phyloP scores from a whole-genome alignment of 129 eudicot genomes.

The Lactuca sativa region DNA sequence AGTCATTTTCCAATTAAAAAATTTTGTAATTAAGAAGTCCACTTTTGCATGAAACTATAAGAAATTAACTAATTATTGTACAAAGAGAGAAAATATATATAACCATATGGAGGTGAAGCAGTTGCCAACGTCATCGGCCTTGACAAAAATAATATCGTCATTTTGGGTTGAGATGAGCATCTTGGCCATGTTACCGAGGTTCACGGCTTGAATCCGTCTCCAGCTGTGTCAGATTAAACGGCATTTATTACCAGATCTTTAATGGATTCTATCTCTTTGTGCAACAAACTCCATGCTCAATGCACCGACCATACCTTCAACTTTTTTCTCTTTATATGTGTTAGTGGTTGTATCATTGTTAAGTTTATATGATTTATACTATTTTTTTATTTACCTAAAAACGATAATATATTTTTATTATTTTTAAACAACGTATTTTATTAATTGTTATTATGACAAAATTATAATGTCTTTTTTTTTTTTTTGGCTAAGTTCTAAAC shows the following conservation, averaged over 20 bases:
- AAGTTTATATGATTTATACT: no score
- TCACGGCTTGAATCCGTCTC: conserved; percentile 29
- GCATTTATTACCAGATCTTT: not conserved
- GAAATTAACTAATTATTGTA: not conserved
- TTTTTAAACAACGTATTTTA: no score
- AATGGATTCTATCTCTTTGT: conserved; percentile 24
- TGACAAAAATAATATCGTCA: conserved; percentile 56
- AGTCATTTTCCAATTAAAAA: no score
- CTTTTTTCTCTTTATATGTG: conserved; percentile 18
- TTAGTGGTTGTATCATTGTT: no score
- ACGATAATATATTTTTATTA: no score
- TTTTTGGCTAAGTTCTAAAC: no score
- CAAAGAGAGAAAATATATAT: conserved; percentile 1
- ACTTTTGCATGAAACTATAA: not conserved
- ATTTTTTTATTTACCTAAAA: no score
- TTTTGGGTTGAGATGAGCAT: conserved; percentile 65
- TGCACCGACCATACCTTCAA: conserved; percentile 55
- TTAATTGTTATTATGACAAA: no score
- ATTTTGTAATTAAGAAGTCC: not conserved
- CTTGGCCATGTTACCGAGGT: conserved; percentile 55
- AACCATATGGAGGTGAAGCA: conserved; percentile 61
- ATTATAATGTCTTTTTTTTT: no score
- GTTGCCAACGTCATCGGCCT: conserved; percentile 67
- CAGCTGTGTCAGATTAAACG: not conserved
- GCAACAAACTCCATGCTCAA: conserved; percentile 55